These are phyloP conservation scores for Colletotrichum sublineola DNA, from an alignment of 2,329 filamentous ascomycete genomes.

Conservation along the genomic window DNA sequence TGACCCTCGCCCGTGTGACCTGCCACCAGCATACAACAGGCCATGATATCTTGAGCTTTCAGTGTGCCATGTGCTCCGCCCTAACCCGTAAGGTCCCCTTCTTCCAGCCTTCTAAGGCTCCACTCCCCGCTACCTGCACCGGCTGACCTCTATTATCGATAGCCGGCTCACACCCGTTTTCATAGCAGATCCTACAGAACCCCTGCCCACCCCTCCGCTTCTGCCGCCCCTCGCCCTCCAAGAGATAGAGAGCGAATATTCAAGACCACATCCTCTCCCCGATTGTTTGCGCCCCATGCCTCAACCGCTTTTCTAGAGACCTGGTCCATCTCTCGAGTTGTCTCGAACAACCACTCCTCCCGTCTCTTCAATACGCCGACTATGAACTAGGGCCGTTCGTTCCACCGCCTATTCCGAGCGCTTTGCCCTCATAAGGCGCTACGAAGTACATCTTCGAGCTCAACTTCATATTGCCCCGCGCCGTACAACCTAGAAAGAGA, in stretches of 20 bases:
- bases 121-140: slow-evolving; percentile 38
- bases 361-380: slow-evolving; percentile 17
- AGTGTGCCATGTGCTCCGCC: slow-evolving; percentile 40
- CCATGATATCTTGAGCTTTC: slow-evolving; percentile 39
- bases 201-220: slow-evolving; percentile 26
- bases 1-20: slow-evolving; percentile 37
- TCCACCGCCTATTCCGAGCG: slow-evolving; percentile 26
- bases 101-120: slow-evolving; percentile 36
- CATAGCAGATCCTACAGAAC: slow-evolving; percentile 37
- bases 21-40: slow-evolving; percentile 15
- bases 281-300: slow-evolving; percentile 24
- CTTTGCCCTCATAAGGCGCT: slow-evolving; percentile 25
- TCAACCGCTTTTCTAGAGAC: slow-evolving; percentile 27
- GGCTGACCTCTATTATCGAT: slow-evolving; percentile 41
- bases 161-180: slow-evolving; percentile 38
- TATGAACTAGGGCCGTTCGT: slow-evolving; percentile 37
- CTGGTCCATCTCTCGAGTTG: background rate
- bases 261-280: slow-evolving; percentile 22
- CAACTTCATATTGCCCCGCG: slow-evolving; percentile 29
- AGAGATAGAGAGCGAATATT: slow-evolving; percentile 14
- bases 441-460: slow-evolving; percentile 27
- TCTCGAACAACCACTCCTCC: background rate
- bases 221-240: slow-evolving; percentile 15
- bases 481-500: slow-evolving; percentile 4
- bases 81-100: slow-evolving; percentile 34